These are phyloP conservation scores for Boletus rubropictus DNA, from an alignment of 768 basidiomycete genomes.

Conservation along the genomic window DNA sequence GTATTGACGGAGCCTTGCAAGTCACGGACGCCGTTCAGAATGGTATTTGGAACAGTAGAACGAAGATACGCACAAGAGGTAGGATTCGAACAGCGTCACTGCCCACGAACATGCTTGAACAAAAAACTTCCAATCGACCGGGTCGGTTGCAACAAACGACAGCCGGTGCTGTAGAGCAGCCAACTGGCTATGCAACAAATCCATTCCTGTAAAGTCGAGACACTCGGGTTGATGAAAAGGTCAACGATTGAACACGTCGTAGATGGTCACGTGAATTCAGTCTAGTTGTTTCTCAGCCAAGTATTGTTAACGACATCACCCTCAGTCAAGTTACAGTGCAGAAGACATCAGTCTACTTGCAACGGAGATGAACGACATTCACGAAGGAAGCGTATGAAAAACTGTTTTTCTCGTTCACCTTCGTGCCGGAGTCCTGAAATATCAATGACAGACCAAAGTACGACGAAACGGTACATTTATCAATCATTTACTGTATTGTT, in stretches of 20 bases:
- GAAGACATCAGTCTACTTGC: too few species aligned
- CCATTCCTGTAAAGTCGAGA: slow-evolving; percentile 36
- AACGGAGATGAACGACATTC: too few species aligned
- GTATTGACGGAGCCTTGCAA: slow-evolving; percentile 69
- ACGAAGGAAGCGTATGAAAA: too few species aligned
- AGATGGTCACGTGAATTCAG: slow-evolving; percentile 10
- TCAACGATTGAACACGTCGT: slow-evolving; percentile 2
- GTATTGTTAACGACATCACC: too few species aligned
- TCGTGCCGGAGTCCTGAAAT: too few species aligned
- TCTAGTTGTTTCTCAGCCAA: too few species aligned
- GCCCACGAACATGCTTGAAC: slow-evolving; percentile 75
- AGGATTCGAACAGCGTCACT: slow-evolving; percentile 81
- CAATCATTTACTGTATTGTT: too few species aligned
- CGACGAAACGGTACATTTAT: too few species aligned
- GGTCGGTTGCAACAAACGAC: slow-evolving; percentile 65
- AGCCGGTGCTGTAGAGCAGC: slow-evolving; percentile 53
- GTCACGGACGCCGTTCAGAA: background rate
- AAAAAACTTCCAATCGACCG: slow-evolving; percentile 76
- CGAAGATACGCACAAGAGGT: slow-evolving; percentile 61
- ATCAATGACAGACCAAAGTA: too few species aligned
- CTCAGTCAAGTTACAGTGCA: too few species aligned
- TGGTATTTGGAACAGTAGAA: background rate
- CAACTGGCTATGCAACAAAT: slow-evolving; percentile 56
- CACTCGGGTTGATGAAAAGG: background rate
- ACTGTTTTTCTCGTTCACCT: too few species aligned